Conservation (phyloP, 2,329 filamentous ascomycete species). For the Aspergillus ruber region DNA sequence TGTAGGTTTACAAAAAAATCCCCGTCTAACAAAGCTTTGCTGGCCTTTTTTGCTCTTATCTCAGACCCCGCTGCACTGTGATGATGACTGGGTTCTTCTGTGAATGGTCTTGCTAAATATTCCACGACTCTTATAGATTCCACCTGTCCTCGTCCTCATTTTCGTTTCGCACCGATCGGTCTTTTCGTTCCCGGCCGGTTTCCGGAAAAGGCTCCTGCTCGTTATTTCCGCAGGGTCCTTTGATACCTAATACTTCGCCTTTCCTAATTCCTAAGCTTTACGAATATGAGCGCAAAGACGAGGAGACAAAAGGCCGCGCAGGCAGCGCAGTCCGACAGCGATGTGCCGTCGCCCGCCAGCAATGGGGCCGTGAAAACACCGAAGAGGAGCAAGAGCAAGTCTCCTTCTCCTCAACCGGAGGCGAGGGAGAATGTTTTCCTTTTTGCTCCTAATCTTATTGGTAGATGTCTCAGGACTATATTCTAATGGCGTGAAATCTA, state of each 20-base stretch:
- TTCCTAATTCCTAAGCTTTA: neutral
- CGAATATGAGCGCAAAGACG: conserved; percentile 32
- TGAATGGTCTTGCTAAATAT: neutral
- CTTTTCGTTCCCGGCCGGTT: no score
- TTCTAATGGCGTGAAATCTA: conserved; percentile 1
- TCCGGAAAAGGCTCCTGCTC: no score
- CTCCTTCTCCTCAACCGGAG: conserved; percentile 22
- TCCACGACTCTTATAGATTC: neutral
- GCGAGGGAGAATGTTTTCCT: conserved; percentile 69
- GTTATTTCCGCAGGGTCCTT: neutral
- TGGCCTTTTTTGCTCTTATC: neutral
- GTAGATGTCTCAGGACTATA: conserved; percentile 42
- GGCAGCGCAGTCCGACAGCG: conserved; percentile 23
- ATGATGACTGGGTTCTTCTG: no score
- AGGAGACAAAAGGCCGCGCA: conserved; percentile 34
- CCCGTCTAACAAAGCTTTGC: neutral
- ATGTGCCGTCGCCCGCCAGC: conserved; percentile 16
- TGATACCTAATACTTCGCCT: neutral
- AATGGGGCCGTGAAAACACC: conserved; percentile 28
- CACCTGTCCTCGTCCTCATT: no score
- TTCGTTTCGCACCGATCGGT: no score
- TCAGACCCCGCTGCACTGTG: no score
- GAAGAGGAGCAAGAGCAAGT: conserved; percentile 24
- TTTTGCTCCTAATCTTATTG: conserved; percentile 76
- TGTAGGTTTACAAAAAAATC: neutral